A percentile compares a stretch with the other conserved stretches of the same genome.
These are phyloP conservation scores for Sambucus nigra DNA, from an alignment of 129 eudicot genomes.

Conservation along the genomic window DNA sequence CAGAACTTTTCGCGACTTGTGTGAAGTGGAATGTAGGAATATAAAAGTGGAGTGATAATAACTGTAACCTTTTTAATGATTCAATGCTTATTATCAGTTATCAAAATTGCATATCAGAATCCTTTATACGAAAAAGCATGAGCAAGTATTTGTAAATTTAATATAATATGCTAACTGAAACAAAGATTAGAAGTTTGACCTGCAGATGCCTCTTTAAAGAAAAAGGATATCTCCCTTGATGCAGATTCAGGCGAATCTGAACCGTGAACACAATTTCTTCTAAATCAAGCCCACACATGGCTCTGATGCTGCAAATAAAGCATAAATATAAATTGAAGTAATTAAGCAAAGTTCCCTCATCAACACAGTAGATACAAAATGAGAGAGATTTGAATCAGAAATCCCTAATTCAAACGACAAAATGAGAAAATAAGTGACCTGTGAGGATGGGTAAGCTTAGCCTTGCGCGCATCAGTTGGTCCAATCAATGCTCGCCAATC, in stretches of 20 bases:
- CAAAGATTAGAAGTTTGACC: too few species aligned
- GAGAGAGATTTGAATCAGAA: neutral
- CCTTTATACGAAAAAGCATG: too few species aligned
- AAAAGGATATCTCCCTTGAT: constrained; percentile 60
- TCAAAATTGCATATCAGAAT: too few species aligned
- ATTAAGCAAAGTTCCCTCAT: neutral
- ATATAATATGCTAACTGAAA: too few species aligned
- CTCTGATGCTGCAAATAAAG: constrained; percentile 49
- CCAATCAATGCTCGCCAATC: constrained; percentile 79
- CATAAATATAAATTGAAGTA: neutral
- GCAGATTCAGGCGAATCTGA: constrained; percentile 82
- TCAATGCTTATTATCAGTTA: too few species aligned
- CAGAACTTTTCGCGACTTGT: too few species aligned
- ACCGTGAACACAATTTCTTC: constrained; percentile 80
- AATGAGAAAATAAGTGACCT: constrained; percentile 32
- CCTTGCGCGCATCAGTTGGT: constrained; percentile 75
- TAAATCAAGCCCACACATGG: constrained; percentile 51
- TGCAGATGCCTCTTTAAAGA: too few species aligned
- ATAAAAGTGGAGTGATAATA: too few species aligned
- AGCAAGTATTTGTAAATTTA: too few species aligned
- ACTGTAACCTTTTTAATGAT: too few species aligned
- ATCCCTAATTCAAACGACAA: neutral
- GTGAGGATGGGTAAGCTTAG: constrained; percentile 66
- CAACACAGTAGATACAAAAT: neutral
- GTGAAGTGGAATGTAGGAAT: too few species aligned